Conservation (phyloP, 805 yeast species). For the Ogataea ganodermae region DNA sequence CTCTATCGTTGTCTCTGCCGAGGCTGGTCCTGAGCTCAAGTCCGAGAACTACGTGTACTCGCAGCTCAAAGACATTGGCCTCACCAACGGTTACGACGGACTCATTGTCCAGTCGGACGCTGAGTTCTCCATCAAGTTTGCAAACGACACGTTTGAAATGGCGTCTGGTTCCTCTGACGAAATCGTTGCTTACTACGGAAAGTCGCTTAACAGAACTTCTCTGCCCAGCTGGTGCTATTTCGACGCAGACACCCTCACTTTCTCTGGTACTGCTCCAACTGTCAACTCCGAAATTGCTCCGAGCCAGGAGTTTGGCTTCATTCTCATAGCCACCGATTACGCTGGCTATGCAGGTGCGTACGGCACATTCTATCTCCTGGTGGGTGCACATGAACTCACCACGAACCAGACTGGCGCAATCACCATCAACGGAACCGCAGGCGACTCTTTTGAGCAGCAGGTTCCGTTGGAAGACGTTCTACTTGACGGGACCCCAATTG, state of each 20-base stretch:
- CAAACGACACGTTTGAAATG: constrained; percentile 56
- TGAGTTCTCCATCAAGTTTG: constrained; percentile 64
- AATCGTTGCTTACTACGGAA: constrained; percentile 74
- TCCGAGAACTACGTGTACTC: constrained; percentile 44
- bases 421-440: constrained; percentile 67
- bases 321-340: constrained; percentile 78
- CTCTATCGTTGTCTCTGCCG: constrained; percentile 58
- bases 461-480: constrained; percentile 66
- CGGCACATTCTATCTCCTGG: constrained; percentile 67
- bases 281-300: constrained; percentile 89
- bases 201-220: constrained; percentile 80
- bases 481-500: constrained; percentile 60
- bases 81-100: constrained; percentile 75
- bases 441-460: constrained; percentile 50
- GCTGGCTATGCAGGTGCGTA: constrained; percentile 71
- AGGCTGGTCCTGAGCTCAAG: constrained; percentile 54
- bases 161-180: constrained; percentile 44
- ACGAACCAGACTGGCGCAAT: constrained; percentile 60
- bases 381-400: constrained; percentile 87
- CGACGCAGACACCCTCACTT: constrained; percentile 60
- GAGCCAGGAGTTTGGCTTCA: constrained; percentile 66
- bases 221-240: constrained; percentile 89
- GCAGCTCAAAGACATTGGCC: constrained; percentile 64
- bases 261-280: constrained; percentile 85
- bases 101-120: constrained; percentile 73